Percentiles rank a stretch among this genome's conserved stretches.
Conservation (phyloP, 2,329 filamentous ascomycete species). For the Fusarium ramigenum region DNA sequence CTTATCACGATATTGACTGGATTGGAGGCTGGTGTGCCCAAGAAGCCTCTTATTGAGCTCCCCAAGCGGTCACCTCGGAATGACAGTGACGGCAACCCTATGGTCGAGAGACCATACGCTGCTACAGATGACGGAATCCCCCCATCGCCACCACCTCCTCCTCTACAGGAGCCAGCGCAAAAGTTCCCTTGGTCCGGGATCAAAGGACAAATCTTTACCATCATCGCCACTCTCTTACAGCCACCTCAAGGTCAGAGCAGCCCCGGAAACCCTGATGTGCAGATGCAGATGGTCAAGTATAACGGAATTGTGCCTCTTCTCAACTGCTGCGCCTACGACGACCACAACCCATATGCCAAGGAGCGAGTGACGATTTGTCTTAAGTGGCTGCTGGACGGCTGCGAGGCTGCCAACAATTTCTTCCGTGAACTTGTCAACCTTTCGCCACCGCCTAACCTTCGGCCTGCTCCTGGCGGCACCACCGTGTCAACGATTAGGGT, state of each 20-base stretch:
- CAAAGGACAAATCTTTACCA: slow-evolving; percentile 91
- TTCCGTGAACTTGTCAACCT: slow-evolving; percentile 70
- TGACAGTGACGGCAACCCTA: slow-evolving; percentile 41
- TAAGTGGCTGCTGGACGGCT: slow-evolving; percentile 83
- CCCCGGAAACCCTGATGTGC: slow-evolving; percentile 77
- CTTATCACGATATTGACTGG: slow-evolving; percentile 87
- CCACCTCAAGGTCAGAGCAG: slow-evolving; percentile 72
- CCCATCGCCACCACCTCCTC: slow-evolving; percentile 52
- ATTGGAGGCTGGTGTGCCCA: slow-evolving; percentile 86
- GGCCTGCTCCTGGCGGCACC: slow-evolving; percentile 47
- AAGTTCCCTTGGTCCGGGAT: slow-evolving; percentile 77
- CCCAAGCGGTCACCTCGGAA: slow-evolving; percentile 45
- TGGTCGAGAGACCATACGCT: slow-evolving; percentile 73
- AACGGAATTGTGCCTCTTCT: slow-evolving; percentile 88
- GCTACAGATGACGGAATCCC: slow-evolving; percentile 43
- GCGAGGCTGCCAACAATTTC: slow-evolving; percentile 76
- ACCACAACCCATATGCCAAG: slow-evolving; percentile 92
- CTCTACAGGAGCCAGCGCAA: slow-evolving; percentile 70
- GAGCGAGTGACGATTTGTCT: slow-evolving; percentile 89
- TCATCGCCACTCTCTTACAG: slow-evolving; percentile 88
- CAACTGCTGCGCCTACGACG: slow-evolving; percentile 90
- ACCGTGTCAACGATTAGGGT: slow-evolving; percentile 59
- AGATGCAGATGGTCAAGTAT: slow-evolving; percentile 85
- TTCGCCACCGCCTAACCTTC: slow-evolving; percentile 52
- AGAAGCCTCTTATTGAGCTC: slow-evolving; percentile 72